A percentile compares a stretch with the other conserved stretches of the same genome.
These are phyloP conservation scores for Austroboletus rostrupii DNA, from an alignment of 1,284 basidiomycete species.

Conservation along the genomic window DNA sequence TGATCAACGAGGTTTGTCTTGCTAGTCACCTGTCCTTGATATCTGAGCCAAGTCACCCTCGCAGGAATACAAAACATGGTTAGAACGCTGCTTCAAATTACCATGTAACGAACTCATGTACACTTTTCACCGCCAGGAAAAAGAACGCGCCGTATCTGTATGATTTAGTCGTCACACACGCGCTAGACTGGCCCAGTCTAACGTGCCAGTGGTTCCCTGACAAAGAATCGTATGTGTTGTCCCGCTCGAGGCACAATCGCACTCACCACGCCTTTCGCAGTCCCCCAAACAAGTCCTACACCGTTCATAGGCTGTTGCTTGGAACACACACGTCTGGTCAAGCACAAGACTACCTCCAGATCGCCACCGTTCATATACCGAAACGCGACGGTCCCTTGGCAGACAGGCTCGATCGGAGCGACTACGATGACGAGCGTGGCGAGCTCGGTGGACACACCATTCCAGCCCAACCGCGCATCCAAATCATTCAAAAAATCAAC, in stretches of 20 bases:
- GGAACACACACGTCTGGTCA: conserved; percentile 98
- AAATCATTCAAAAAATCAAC: conserved; percentile 92
- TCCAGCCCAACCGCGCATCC: conserved; percentile 74
- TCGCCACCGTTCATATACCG: conserved; percentile 91
- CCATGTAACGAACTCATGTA: conserved; percentile 7
- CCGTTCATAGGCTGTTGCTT: conserved; percentile 88
- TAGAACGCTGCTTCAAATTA: conserved; percentile 11
- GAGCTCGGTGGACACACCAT: conserved; percentile 87
- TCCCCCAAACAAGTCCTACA: conserved; percentile 87
- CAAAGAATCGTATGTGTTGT: conserved; percentile 73
- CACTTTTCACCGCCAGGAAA: conserved; percentile 58
- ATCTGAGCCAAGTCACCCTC: conserved; percentile 14
- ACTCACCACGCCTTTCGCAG: conserved; percentile 34
- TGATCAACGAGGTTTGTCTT: conserved; percentile 81
- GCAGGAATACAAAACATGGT: conserved; percentile 85
- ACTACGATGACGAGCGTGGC: conserved; percentile 92
- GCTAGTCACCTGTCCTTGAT: background rate
- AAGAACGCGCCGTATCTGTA: conserved; percentile 98
- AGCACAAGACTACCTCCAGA: conserved; percentile 94
- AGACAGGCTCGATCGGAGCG: conserved; percentile 71
- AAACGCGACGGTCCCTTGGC: conserved; percentile 65
- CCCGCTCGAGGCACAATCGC: background rate
- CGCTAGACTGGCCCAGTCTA: conserved; percentile 95
- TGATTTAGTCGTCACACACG: conserved; percentile 96
- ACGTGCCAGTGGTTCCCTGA: conserved; percentile 99